These are phyloP conservation scores for Lachancea cidri DNA, from an alignment of 805 yeast species.

Conservation along the genomic window DNA sequence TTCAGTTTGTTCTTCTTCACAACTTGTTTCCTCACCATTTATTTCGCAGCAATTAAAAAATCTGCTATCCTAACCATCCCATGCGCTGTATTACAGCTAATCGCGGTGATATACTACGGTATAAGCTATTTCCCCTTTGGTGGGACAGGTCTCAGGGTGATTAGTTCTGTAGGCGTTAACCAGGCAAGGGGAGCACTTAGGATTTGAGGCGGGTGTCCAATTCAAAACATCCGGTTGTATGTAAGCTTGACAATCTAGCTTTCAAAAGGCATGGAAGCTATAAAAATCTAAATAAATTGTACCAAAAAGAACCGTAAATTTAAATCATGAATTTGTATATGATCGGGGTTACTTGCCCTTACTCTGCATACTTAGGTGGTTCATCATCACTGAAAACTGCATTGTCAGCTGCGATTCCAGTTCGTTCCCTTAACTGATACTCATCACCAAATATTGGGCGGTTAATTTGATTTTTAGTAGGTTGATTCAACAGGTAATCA, in stretches of 20 bases:
- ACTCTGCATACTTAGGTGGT: conserved; percentile 35
- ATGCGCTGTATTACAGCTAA: conserved; percentile 67
- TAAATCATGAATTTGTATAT: too few species aligned
- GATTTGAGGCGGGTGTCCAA: conserved; percentile 16
- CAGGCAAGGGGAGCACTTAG: conserved; percentile 42
- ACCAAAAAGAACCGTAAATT: too few species aligned
- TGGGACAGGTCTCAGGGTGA: conserved; percentile 61
- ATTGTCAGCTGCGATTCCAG: conserved; percentile 1
- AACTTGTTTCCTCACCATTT: conserved; percentile 73
- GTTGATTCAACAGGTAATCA: conserved; percentile 16
- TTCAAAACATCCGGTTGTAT: neutral
- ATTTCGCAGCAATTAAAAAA: conserved; percentile 62
- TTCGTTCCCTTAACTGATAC: conserved; percentile 1
- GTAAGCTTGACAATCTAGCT: too few species aligned
- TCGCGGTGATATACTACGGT: conserved; percentile 87
- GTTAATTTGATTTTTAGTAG: neutral
- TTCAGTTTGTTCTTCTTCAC: conserved; percentile 77
- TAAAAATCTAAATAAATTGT: conserved; percentile 1
- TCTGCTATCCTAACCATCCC: conserved; percentile 72
- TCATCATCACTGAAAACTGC: conserved; percentile 9
- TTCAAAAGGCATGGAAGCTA: neutral
- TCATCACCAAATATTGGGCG: conserved; percentile 3
- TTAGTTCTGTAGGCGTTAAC: conserved; percentile 51
- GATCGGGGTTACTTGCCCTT: too few species aligned
- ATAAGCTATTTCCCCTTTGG: conserved; percentile 96